Base-by-base conservation (phyloP, 345 rosid species). In the Lepidium africanum region DNA sequence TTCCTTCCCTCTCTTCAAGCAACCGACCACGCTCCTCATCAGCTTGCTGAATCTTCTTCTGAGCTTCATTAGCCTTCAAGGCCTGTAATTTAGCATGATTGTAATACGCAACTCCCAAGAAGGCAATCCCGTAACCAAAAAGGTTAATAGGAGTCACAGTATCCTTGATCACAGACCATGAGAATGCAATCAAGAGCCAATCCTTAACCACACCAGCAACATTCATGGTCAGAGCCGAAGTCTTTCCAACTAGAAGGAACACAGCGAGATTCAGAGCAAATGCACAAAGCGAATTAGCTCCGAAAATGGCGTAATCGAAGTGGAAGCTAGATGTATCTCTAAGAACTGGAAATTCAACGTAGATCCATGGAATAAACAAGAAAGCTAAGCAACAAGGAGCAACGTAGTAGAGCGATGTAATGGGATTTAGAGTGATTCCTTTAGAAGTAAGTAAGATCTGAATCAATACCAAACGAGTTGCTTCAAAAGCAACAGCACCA, bases 151-250 rank as follows among this genome's bases (percentile, higher is more conserved):
- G 97, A 7, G 98, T 92, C 10, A 92, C 98, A 2, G 97, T 92
- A 23, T 92, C 98, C 88, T 92, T 90, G 45, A 92, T 92, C 52
- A 92, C 93, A 0, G 98, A 92, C 98, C 98, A 92, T 0, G 98
- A 92, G 71, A 92, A 92, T 0, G 98, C 98, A 15, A 92, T 92
- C 81, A 92, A 71, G 35, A 92, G 65, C 98, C 97, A 92, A 64
- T 92, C 98, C 73, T 92, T 92, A 9, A 92, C 98, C n/a, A 92
- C 97, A 54, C 98, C 98, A 52, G 98, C 98, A 58, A 92, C 98
- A 74, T 92, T 92, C 98, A 92, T 92, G 9, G 98, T 90, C 87
- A 92, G 76, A 21, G 98, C 98, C 3, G 98, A 92, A 5, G 98
- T 92, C 76, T 92, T 92, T 6, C 98, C 98, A 9, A 93, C 97